Evolutionary conservation across 768 basidiomycete genomes (phyloP).

Genomic region (Amanita thiersii): DNA sequence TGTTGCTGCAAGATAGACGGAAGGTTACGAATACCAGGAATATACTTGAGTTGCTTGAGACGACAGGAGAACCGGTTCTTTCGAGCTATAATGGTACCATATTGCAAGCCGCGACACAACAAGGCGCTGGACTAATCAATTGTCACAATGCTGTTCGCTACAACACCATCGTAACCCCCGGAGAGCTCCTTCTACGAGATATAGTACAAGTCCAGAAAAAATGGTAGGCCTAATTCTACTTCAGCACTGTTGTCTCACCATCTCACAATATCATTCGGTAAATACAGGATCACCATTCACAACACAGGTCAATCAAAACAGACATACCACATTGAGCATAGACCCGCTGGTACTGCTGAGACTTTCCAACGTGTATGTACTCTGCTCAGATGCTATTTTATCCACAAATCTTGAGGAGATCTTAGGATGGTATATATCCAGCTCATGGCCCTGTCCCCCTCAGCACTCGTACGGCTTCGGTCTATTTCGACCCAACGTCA

Average conservation of each 20-base stretch:
- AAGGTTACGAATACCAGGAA: slow-evolving; percentile 20
- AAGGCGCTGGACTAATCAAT: background rate
- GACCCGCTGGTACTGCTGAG: slow-evolving; percentile 36
- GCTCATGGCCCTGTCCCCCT: slow-evolving; percentile 36
- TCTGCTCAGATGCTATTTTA: background rate
- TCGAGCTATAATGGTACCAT: background rate
- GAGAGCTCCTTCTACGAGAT: slow-evolving; percentile 46
- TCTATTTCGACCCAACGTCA: slow-evolving; percentile 29
- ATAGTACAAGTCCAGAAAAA: slow-evolving; percentile 34
- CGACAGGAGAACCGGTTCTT: background rate
- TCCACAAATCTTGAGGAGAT: background rate
- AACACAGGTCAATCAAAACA: slow-evolving; percentile 32
- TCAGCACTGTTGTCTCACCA: slow-evolving; percentile 4
- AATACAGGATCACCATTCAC: slow-evolving; percentile 34
- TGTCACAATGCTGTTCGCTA: background rate
- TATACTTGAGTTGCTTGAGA: background rate
- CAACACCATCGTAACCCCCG: slow-evolving; percentile 35
- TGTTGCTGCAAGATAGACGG: slow-evolving; percentile 28
- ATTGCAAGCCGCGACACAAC: background rate
- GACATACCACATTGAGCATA: slow-evolving; percentile 32
- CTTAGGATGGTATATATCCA: slow-evolving; percentile 26
- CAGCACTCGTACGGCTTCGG: slow-evolving; percentile 30
- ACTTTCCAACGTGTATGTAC: slow-evolving; percentile 25
- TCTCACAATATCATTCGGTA: slow-evolving; percentile 10
- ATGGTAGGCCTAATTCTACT: too few species aligned